Evolutionary conservation across 805 yeast species (phyloP), one percentile per base, ranked within the genome.

Genomic region (Tetrapisispora phaffii): DNA sequence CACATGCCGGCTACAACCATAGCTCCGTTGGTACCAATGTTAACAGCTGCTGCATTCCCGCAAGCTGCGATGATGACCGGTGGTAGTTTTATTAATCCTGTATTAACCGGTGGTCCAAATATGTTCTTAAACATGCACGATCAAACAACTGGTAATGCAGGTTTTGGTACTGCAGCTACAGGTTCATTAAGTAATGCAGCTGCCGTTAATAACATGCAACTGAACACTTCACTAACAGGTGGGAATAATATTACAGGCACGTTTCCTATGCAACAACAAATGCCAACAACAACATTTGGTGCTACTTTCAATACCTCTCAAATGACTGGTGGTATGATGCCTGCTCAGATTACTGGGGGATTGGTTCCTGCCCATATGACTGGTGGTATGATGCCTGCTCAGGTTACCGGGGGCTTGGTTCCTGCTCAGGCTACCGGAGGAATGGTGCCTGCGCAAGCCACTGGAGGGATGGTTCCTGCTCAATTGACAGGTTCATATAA

Each of bases 41-140:
- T 33, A 3, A 53, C 57, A 2, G 57, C 48, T 19, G 51, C 51
- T 2, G 54, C 45, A 1, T 42, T 42, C 20, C 45, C 45, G 2
- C 45, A 42, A 31, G 45, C 52, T 12, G 63, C 68, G 13, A 47
- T 68, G 52, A 46, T 70, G 44, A 42, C 45, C 7, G 45, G 45
- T 10, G 45, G 45, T 22, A 32, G 33, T 15, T 23, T 13, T 17
- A 26, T 39, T 12, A 33, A 29, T 28, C 37, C 45, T n/a, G 39
- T 24, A 13, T 15, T 5, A 12, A 37, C 41, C 17, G 45, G 45
- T 17, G 45, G 45, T 17, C 41, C 41, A 7, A 37, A 36, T 21
- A 42, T 24, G 28, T 19, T 36, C 12, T 28, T 35, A n/a, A 32
- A 42, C 21, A 43, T 43, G 45, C 35, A 43, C 36, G 48, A n/a